Conservation (phyloP, 768 basidiomycete species). For the Phaffia australis region DNA sequence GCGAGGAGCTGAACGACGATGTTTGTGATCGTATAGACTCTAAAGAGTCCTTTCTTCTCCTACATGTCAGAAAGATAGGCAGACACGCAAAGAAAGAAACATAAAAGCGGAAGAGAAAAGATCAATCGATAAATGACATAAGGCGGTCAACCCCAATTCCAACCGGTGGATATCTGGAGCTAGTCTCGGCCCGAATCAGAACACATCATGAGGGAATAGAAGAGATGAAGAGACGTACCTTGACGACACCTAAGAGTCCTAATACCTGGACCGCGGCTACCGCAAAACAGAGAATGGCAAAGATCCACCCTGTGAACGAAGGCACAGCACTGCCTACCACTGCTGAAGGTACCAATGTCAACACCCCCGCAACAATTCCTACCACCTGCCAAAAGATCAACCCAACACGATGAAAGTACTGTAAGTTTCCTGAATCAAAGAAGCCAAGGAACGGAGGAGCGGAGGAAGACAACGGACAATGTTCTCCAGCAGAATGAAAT, state of each 20-base stretch:
- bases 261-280: constrained; percentile 66
- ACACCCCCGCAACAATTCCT: constrained; percentile 31
- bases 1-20: constrained; percentile 46
- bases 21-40: constrained; percentile 44
- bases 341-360: constrained; percentile 38
- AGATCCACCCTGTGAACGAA: constrained; percentile 58
- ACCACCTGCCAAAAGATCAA: constrained; percentile 27
- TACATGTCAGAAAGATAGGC: constrained; percentile 12
- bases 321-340: constrained; percentile 73
- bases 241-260: constrained; percentile 74
- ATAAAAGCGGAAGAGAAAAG: background rate
- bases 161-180: background rate
- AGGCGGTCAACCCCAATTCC: background rate
- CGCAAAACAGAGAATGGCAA: constrained; percentile 65
- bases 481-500: constrained; percentile 66
- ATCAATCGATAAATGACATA: background rate
- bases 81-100: background rate
- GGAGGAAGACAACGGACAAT: constrained; percentile 39
- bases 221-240: constrained; percentile 43
- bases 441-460: background rate
- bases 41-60: constrained; percentile 38
- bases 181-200: background rate
- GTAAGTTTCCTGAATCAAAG: background rate
- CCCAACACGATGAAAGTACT: background rate
- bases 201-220: background rate